Base-by-base conservation (phyloP, 1,284 basidiomycete species). In the Stygiomarasmius scandens region DNA sequence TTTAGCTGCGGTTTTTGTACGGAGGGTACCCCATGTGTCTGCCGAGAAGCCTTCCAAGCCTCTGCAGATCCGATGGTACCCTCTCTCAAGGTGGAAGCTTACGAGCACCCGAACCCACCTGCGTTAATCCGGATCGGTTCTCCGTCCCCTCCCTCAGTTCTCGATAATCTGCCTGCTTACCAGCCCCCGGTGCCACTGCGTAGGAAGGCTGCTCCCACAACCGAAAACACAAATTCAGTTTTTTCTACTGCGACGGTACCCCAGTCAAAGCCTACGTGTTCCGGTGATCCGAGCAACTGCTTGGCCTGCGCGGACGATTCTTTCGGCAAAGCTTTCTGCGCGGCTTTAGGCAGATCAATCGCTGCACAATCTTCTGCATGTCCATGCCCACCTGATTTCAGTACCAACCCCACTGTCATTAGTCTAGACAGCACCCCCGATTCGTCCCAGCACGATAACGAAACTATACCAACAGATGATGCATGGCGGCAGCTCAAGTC, bases 401-500 rank as follows among this genome's bases (percentile, higher is more conserved):
- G 59, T 56, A 36, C 56, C 24, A 56, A 62, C 50, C 56, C 61
- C 34, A 51, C 60, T 50, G 55, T 58, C 50, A 57, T 54, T 48
- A 58, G 56, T 32, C 55, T 57, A 24, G 10, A 19, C 34, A 12
- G 19, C 22, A 8, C 34, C 34, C n/a, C 22, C 23, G 24, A 32
- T 38, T 36, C 41, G n/a, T 24, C 48, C 3, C 54, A 66, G 49
- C 59, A 64, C 20, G 63, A 68, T 27, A 60, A 69, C 19, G 80
- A 88, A 56, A 89, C 84, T 9, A 90, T 96, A 52, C 84, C 92
- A 19, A 90, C 89, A 46, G 88, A 91, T 67, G 85, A 90, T 59
- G 93, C 92, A 3, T 96, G 93, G 93, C 86, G 82, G 54, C 86
- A 88, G 61, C 77, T 96, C 63, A 95, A 95, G 74, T 87, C 88